Conservation (phyloP, 2,329 filamentous ascomycete genomes). For the Ilyonectria robusta region DNA sequence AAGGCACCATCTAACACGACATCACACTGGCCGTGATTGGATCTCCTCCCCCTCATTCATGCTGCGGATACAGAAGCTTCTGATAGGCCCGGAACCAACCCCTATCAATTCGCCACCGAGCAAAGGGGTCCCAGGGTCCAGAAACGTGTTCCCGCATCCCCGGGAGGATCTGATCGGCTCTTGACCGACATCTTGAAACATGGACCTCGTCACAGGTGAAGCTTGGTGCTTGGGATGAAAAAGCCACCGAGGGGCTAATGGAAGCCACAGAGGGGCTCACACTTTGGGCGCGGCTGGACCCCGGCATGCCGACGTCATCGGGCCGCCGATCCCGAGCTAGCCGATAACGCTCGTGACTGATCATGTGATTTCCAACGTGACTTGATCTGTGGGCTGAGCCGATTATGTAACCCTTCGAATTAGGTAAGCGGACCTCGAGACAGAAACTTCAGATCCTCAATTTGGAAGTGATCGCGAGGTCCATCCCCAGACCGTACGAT, state of each 20-base stretch:
- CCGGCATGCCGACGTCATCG: conserved; percentile 41
- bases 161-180: conserved; percentile 38
- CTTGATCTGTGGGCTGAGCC: fast-evolving
- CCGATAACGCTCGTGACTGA: not conserved
- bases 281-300: conserved; percentile 5
- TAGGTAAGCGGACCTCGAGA: conserved; percentile 30
- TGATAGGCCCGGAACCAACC: conserved; percentile 19
- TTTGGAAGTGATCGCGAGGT: conserved; percentile 36
- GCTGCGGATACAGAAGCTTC: conserved; percentile 14
- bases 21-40: conserved; percentile 14
- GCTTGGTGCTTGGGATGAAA: conserved; percentile 31
- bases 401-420: conserved; percentile 36
- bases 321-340: conserved; percentile 26
- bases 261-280: conserved; percentile 26
- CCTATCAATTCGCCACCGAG: conserved; percentile 42
- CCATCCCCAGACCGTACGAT: conserved; percentile 37
- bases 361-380: conserved; percentile 25
- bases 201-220: conserved; percentile 42
- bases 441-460: conserved; percentile 48
- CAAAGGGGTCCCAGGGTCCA: conserved; percentile 30
- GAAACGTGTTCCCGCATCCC: conserved; percentile 19
- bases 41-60: conserved; percentile 9
- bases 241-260: conserved; percentile 39
- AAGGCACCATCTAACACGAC: conserved; percentile 4
- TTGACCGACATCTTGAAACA: conserved; percentile 42